These are phyloP conservation scores for Cladosporium velox DNA, from an alignment of 2,329 filamentous ascomycete species.

Conservation along the genomic window DNA sequence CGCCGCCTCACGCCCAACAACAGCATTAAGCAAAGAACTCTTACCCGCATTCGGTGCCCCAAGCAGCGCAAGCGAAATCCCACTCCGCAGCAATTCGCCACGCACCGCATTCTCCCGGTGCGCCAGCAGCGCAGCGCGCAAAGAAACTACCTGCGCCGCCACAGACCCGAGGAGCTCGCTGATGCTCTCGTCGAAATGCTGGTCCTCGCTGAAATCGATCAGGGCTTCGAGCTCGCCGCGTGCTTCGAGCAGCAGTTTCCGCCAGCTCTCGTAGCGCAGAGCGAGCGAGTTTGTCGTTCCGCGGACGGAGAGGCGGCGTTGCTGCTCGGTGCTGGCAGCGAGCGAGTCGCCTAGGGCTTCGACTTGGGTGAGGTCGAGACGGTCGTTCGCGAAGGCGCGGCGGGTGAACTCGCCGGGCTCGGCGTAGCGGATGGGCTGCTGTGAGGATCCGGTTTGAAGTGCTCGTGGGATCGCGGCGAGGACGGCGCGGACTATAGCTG, in stretches of 20 bases:
- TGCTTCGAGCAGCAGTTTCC: slow-evolving; percentile 72
- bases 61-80: slow-evolving; percentile 82
- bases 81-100: slow-evolving; percentile 79
- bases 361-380: slow-evolving; percentile 82
- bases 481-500: slow-evolving; percentile 84
- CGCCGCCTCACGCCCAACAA: slow-evolving; percentile 89
- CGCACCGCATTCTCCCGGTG: slow-evolving; percentile 78
- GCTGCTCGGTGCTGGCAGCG: slow-evolving; percentile 79
- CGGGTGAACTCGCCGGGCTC: slow-evolving; percentile 95
- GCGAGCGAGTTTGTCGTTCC: slow-evolving; percentile 68
- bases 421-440: slow-evolving; percentile 70
- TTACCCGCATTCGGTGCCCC: slow-evolving; percentile 95
- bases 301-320: slow-evolving; percentile 80
- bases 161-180: slow-evolving; percentile 71
- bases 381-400: slow-evolving; percentile 83
- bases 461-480: slow-evolving; percentile 65
- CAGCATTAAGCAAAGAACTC: slow-evolving; percentile 85
- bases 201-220: slow-evolving; percentile 96
- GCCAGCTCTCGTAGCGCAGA: slow-evolving; percentile 79
- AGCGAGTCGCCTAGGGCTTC: slow-evolving; percentile 64
- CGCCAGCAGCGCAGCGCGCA: slow-evolving; percentile 64
- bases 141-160: slow-evolving; percentile 59
- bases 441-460: background rate
- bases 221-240: slow-evolving; percentile 90
- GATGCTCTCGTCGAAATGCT: slow-evolving; percentile 91